phyloP scores from a whole-genome alignment of 2,329 filamentous ascomycete genomes.

The Pseudogymnoascus sp. region DNA sequence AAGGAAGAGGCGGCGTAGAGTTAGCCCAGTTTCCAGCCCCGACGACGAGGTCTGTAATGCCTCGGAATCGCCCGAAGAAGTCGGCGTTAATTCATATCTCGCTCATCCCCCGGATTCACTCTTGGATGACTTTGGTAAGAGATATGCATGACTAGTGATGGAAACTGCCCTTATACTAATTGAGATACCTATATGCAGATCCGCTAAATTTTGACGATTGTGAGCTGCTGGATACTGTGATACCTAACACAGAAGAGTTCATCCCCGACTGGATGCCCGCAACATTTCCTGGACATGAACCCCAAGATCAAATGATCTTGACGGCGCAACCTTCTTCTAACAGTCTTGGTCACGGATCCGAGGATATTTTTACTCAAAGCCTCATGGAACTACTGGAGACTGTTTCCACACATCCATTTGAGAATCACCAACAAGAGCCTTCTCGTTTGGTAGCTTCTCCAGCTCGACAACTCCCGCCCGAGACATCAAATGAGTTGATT shows the following conservation, averaged over 20 bases:
- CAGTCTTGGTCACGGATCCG: constrained; percentile 8
- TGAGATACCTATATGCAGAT: background rate
- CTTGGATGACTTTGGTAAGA: constrained; percentile 1
- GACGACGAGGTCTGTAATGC: background rate
- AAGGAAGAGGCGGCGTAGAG: constrained; percentile 4
- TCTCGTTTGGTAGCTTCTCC: background rate
- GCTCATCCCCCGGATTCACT: background rate
- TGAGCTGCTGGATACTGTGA: background rate
- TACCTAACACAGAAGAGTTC: background rate
- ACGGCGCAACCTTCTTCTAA: background rate
- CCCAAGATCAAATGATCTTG: background rate
- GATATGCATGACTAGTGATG: background rate
- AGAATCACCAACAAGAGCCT: constrained; percentile 2
- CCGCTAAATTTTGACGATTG: background rate
- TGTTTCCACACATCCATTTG: background rate
- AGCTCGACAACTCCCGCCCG: background rate
- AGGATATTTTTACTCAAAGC: background rate
- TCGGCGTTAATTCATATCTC: background rate
- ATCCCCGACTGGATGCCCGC: background rate
- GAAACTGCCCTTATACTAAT: background rate
- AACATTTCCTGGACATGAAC: background rate
- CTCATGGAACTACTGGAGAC: background rate
- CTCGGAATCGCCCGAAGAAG: background rate
- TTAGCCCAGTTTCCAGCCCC: background rate
- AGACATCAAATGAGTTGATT: background rate